phyloP scores from a whole-genome alignment of 140 eudicot genomes.

The Senecio squalidus region DNA sequence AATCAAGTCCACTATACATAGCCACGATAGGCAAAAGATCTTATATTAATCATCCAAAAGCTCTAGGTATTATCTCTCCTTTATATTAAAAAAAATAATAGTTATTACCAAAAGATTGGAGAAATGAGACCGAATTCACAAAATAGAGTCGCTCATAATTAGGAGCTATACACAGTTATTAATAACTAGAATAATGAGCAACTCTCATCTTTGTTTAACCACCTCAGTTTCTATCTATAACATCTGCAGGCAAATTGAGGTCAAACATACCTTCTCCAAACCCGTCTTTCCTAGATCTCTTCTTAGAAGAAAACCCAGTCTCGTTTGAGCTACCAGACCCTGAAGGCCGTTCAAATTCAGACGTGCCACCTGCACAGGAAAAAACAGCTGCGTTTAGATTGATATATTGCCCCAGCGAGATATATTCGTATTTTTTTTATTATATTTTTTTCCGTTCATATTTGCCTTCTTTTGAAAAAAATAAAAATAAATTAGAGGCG shows the following conservation, averaged over 20 bases:
- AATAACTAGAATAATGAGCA: constrained; percentile 21
- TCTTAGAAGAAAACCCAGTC: constrained; percentile 40
- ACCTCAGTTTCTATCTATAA: constrained; percentile 37
- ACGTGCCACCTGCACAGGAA: constrained; percentile 29
- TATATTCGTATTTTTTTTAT: too few relatives aligned
- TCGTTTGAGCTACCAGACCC: constrained; percentile 60
- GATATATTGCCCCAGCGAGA: too few relatives aligned
- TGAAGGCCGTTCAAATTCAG: constrained; percentile 50
- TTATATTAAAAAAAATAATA: constrained; percentile 10
- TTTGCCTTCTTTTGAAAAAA: too few relatives aligned
- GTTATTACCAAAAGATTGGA: constrained; percentile 7
- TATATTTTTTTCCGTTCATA: too few relatives aligned
- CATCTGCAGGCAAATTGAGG: constrained; percentile 79
- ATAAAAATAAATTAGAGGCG: too few relatives aligned
- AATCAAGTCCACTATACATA: too few relatives aligned
- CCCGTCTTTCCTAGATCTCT: constrained; percentile 43
- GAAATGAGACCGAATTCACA: constrained; percentile 15
- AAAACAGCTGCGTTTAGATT: neutral
- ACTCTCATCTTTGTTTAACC: constrained; percentile 4
- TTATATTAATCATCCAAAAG: constrained; percentile 9
- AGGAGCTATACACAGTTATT: constrained; percentile 35
- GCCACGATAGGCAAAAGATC: neutral
- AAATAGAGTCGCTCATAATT: constrained; percentile 30
- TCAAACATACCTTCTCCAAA: constrained; percentile 47
- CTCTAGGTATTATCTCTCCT: constrained; percentile 17